Evolutionary conservation across 1,139 yeast species (phyloP).

Genomic region (Candida sp.): DNA sequence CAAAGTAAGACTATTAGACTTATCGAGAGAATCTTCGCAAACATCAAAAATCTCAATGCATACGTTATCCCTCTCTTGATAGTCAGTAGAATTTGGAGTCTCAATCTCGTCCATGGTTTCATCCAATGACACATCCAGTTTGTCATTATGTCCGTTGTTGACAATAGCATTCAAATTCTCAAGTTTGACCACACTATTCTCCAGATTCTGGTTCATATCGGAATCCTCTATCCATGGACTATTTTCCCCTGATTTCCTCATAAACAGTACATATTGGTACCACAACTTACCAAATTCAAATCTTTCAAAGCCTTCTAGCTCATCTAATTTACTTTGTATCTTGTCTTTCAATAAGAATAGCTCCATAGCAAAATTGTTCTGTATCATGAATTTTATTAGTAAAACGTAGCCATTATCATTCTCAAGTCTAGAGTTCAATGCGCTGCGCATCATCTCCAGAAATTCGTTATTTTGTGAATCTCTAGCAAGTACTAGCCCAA

Average conservation of each 20-base stretch:
- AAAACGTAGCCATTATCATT: slow-evolving; percentile 14
- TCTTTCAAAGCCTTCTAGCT: slow-evolving; percentile 11
- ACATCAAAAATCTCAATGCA: background rate
- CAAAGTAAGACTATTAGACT: background rate
- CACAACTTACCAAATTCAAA: slow-evolving; percentile 17
- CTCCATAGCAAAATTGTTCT: slow-evolving; percentile 18
- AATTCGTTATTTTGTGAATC: slow-evolving; percentile 32
- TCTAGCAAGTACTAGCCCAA: slow-evolving; percentile 28
- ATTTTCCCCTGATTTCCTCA: background rate
- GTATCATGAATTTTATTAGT: slow-evolving; percentile 18
- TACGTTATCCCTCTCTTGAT: background rate
- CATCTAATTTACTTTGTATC: slow-evolving; percentile 12
- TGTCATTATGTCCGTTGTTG: background rate
- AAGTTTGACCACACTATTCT: background rate
- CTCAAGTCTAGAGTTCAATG: slow-evolving; percentile 16
- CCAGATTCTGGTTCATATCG: background rate
- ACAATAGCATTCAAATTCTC: background rate
- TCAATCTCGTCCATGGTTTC: background rate
- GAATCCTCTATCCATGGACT: background rate
- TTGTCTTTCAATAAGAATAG: slow-evolving; percentile 14
- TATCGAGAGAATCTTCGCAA: background rate
- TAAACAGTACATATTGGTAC: slow-evolving; percentile 14
- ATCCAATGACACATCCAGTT: background rate
- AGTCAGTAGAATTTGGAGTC: background rate
- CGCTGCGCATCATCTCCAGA: slow-evolving; percentile 17